Base-by-base conservation (phyloP, 768 basidiomycete genomes). In the Tylopilus rubrobrunneus region DNA sequence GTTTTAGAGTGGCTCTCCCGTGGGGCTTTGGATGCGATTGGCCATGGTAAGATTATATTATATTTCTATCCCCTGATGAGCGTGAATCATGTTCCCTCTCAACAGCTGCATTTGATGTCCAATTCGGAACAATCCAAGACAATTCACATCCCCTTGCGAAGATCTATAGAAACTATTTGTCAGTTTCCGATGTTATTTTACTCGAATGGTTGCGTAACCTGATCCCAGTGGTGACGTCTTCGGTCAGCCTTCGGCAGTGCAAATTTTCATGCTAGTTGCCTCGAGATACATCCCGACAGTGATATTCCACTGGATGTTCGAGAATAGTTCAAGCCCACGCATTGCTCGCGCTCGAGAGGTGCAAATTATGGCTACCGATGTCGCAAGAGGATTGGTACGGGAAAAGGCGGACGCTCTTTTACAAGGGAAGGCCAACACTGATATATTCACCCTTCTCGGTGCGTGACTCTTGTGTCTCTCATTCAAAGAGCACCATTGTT, bases 1-100 rank as follows among this genome's bases (percentile, higher is more conserved):
- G 29, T 71, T 10, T 33, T 53, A 21, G 1, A 43, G 10, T 66
- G 67, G 67, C 29, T 71, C 7, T 74, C 76, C 34, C 74, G 75
- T 7, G 75, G 76, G 6, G 71, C 77, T 7, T 60, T 81, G 31
- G 80, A 80, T 65, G 73, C 75, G 8, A 76, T 80, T 45, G 79
- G 77, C n/a, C 71, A 72, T 61, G 76, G 78, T 78, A 65, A n/a
- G 56, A 31, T 3, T 40, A 44, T 17, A 10, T 4, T 1, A 65
- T n/a, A 55, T 8, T 3, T 40, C 46, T 19, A 10, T 4, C 2
- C 3, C n/a, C 7, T 31, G 7, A 11, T 15, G 17, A 14, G n/a
- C 5, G 5, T 11, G 10, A 5, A 28, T 19, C 29, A 33, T 9
- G 14, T 19, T 49, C 37, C 33, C 17, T 17, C 4, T 28, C 25